Base-by-base conservation (phyloP, 306 rosid genomes). In the Ormosia semicastrata region DNA sequence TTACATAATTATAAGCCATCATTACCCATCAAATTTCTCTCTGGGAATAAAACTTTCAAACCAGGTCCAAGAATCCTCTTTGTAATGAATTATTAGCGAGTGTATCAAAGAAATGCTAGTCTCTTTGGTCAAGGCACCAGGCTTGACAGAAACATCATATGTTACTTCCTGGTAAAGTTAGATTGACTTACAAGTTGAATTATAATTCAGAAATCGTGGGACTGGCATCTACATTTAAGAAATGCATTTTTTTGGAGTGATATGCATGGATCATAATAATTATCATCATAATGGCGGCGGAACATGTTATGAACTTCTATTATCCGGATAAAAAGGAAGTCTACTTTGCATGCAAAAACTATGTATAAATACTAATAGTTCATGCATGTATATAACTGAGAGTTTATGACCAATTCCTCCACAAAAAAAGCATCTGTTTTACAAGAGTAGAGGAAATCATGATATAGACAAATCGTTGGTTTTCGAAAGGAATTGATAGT, bases 391-490 rank as follows among this genome's bases (percentile, higher is more conserved):
- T 32, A 13, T 47, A 32, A 0, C 65, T 8, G 41, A 43, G 29
- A 30, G 66, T 39, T 82, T 68, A 24, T 72, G 44, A 77, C 37
- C 50, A 72, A 14, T 46, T 46, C 29, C 17, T 30, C 17, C 67
- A 56, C 58, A 66, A 49, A 71, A 80, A 57, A 57, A 40, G 82
- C 52, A 73, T 84, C 80, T 74, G 52, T 43, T 46, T 78, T 54
- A 64, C 39, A 58, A 71, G 13, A 29, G 54, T 5, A 68, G 57
- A 64, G 14, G 13, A 18, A 44, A 64, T 8, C 34, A 1, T 81
- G 78, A 78, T 72, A 11, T 41, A 1, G 84, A 73, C 73, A 73
- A 71, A 62, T 59, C 86, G 36, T 74, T 71, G 62, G 80, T 37
- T 12, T 7, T 17, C 10, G 44, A 8, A 68, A 81, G 34, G 15